Conservation (phyloP, 305 asterid genomes). For the Plantago coronopus region DNA sequence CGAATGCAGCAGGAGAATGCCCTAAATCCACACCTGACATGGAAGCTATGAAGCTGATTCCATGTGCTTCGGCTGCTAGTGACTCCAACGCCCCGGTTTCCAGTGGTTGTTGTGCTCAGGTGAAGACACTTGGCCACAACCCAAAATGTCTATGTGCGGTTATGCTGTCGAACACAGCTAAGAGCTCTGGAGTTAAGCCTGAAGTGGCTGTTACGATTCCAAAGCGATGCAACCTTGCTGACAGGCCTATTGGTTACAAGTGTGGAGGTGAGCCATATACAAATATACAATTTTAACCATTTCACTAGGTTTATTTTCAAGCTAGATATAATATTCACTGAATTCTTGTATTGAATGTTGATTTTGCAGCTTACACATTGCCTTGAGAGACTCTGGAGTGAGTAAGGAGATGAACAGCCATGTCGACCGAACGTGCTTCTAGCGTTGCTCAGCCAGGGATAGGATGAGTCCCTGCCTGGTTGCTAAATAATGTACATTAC, state of each 20-base stretch:
- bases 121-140: constrained; percentile 43
- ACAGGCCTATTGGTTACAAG: constrained; percentile 61
- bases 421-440: not conserved
- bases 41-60: constrained; percentile 56
- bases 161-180: constrained; percentile 58
- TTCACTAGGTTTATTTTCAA: not conserved
- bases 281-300: not conserved
- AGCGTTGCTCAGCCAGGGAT: not conserved
- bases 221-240: constrained; percentile 61
- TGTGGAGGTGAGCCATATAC: constrained; percentile 42
- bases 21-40: constrained; percentile 46
- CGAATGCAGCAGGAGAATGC: constrained; percentile 55
- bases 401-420: not conserved
- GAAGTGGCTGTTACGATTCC: constrained; percentile 64
- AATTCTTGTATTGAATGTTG: not conserved
- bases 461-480: not conserved
- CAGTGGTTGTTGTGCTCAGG: constrained; percentile 51
- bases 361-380: constrained; percentile 17
- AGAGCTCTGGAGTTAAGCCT: constrained; percentile 46
- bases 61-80: constrained; percentile 57
- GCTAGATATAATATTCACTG: not conserved
- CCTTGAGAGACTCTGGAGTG: constrained; percentile 1
- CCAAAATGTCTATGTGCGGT: constrained; percentile 67
- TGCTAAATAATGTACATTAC: constrained; percentile 11
- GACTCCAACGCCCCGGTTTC: constrained; percentile 41